Percentiles rank a stretch among this genome's conserved stretches.
Evolutionary conservation across 2,329 filamentous ascomycete genomes (phyloP).

Genomic region (Mycosphaerella sp.): DNA sequence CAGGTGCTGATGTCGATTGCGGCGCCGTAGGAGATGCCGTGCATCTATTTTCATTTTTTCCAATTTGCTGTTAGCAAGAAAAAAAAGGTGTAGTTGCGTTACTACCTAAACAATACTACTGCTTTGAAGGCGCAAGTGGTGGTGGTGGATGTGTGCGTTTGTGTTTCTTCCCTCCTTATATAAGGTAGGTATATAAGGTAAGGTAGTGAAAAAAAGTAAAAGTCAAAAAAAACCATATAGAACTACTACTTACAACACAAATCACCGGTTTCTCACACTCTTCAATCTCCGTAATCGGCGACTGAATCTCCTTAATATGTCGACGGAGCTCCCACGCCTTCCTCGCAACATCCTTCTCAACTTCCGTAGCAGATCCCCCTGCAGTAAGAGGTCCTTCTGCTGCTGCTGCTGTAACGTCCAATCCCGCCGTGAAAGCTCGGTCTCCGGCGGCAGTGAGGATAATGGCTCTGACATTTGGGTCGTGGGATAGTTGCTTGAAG

Average conservation of each 20-base stretch:
- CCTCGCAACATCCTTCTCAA: constrained; percentile 26
- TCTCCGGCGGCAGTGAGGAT: constrained; percentile 76
- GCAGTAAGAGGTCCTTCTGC: constrained; percentile 14
- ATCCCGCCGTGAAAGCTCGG: constrained; percentile 68
- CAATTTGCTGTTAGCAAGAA: no score
- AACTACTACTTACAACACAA: constrained; percentile 48
- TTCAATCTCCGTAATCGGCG: constrained; percentile 68
- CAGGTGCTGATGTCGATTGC: constrained; percentile 65
- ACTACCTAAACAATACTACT: no score
- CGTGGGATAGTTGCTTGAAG: constrained; percentile 65
- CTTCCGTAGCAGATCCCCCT: not conserved
- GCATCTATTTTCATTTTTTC: constrained; percentile 48
- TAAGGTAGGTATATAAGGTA: no score
- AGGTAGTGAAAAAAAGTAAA: no score
- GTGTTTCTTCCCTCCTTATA: no score
- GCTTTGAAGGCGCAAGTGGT: no score
- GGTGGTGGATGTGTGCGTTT: no score
- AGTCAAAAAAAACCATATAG: no score
- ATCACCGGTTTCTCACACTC: constrained; percentile 89
- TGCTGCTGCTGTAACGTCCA: constrained; percentile 49
- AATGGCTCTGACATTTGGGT: constrained; percentile 67
- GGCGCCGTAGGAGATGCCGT: constrained; percentile 71
- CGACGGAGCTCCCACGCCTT: constrained; percentile 47
- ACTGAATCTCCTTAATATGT: constrained; percentile 74
- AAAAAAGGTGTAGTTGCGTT: no score